phyloP scores from a whole-genome alignment of 2,329 filamentous ascomycete species.

The Aspergillus piperis region DNA sequence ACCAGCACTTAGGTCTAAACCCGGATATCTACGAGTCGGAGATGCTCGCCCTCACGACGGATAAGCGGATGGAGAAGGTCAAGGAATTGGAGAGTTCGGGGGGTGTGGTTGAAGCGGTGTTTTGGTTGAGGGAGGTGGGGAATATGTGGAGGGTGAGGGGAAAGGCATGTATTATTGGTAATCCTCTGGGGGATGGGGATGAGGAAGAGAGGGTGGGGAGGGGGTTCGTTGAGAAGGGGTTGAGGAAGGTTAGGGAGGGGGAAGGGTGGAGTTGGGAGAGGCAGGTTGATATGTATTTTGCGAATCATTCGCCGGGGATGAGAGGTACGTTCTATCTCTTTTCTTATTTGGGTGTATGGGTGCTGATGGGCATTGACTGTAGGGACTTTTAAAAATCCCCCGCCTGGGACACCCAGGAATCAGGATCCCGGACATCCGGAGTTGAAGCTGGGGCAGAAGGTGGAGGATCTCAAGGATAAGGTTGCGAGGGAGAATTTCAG shows the following conservation, averaged over 20 bases:
- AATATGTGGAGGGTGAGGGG: constrained; percentile 87
- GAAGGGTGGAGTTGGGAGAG: constrained; percentile 71
- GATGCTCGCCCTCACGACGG: constrained; percentile 80
- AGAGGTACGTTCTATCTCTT: constrained; percentile 54
- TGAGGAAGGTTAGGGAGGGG: constrained; percentile 20
- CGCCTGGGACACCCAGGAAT: constrained; percentile 64
- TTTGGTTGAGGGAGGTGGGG: constrained; percentile 70
- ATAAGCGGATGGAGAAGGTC: constrained; percentile 83
- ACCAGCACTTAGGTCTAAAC: constrained; percentile 53
- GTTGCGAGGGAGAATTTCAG: constrained; percentile 75
- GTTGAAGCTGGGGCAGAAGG: constrained; percentile 61
- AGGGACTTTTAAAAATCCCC: constrained; percentile 72
- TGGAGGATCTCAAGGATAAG: constrained; percentile 68
- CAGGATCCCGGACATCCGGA: constrained; percentile 50
- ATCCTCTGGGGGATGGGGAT: constrained; percentile 36
- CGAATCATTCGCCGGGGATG: constrained; percentile 80
- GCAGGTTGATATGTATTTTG: constrained; percentile 86
- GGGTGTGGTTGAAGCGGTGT: constrained; percentile 76
- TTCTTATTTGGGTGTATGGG: neutral
- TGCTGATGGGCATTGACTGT: constrained; percentile 6
- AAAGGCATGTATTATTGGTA: constrained; percentile 70
- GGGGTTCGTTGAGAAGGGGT: constrained; percentile 42
- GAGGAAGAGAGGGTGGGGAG: constrained; percentile 52
- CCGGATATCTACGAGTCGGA: constrained; percentile 72
- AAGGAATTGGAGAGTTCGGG: constrained; percentile 69